Percentiles rank a stretch among this genome's conserved stretches.
These are phyloP conservation scores for Emmonsiellopsis sp. DNA, from an alignment of 2,329 filamentous ascomycete species.

Conservation along the genomic window DNA sequence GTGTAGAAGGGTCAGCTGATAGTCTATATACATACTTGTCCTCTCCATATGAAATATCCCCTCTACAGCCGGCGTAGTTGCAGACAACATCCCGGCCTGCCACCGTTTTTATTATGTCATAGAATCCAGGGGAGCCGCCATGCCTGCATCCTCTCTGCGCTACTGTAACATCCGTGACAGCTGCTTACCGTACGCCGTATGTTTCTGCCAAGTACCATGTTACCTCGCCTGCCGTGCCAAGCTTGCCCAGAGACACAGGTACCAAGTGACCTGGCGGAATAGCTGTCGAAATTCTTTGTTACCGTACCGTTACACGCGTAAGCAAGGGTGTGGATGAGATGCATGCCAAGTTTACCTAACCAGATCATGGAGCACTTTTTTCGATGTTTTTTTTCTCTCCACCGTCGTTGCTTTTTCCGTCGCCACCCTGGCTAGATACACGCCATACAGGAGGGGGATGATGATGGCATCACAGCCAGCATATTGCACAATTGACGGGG, in stretches of 20 bases:
- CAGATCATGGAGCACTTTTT: neutral
- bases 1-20: too few relatives aligned
- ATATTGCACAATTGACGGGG: neutral
- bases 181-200: neutral
- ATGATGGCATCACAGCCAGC: neutral
- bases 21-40: neutral
- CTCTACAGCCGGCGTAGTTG: neutral
- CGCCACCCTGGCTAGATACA: too few relatives aligned
- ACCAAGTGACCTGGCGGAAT: too few relatives aligned
- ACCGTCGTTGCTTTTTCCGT: neutral
- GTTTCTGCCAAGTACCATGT: too few relatives aligned
- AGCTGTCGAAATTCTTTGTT: neutral
- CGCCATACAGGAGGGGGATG: too few relatives aligned
- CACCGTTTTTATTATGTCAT: slow-evolving; percentile 9
- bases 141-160: too few relatives aligned
- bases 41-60: too few relatives aligned
- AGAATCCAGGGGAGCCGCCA: slow-evolving; percentile 1
- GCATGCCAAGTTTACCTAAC: too few relatives aligned
- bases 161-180: neutral
- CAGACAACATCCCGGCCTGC: neutral
- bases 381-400: neutral
- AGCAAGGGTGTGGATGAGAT: too few relatives aligned
- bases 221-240: too few relatives aligned
- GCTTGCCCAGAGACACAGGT: too few relatives aligned
- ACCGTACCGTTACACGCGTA: neutral